Conservation (phyloP, 2,329 filamentous ascomycete genomes). For the Sporothrix dimorphospora region DNA sequence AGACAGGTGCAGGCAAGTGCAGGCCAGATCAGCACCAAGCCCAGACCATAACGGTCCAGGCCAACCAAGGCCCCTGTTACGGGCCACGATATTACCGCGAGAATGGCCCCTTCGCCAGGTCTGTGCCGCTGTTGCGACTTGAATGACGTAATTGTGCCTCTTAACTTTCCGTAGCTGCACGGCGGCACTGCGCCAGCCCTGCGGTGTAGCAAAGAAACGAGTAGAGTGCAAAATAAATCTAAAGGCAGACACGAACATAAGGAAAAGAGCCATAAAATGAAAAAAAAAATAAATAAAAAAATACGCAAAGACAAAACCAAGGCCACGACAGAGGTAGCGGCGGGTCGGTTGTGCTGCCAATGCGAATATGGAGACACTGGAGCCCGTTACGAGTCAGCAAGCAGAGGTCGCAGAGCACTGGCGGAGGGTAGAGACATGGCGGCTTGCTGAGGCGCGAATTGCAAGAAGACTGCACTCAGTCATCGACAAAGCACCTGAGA, state of each 20-base stretch:
- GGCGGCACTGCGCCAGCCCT: not conserved
- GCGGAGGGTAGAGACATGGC: not conserved
- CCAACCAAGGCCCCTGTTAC: constrained; percentile 3
- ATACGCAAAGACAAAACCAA: not conserved
- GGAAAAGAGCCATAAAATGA: too few species aligned
- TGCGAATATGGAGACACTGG: not conserved
- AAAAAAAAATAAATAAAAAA: not conserved
- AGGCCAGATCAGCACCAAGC: constrained; percentile 1
- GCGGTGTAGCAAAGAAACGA: not conserved
- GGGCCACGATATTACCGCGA: constrained; percentile 10
- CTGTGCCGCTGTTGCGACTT: constrained; percentile 11
- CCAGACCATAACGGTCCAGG: not conserved
- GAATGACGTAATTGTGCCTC: constrained; percentile 24
- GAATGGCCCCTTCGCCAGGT: constrained; percentile 19
- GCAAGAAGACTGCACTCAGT: not conserved
- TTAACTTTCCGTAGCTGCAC: not conserved
- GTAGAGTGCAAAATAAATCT: not conserved
- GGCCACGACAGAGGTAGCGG: not conserved
- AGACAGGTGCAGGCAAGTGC: not conserved
- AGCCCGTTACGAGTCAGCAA: not conserved
- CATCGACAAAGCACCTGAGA: constrained; percentile 17
- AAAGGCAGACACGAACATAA: not conserved
- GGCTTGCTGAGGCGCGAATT: not conserved
- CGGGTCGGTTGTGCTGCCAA: not conserved
- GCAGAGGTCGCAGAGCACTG: not conserved